Conservation (phyloP, 495 filamentous ascomycete genomes). For the Hypoxylon cercidicola region DNA sequence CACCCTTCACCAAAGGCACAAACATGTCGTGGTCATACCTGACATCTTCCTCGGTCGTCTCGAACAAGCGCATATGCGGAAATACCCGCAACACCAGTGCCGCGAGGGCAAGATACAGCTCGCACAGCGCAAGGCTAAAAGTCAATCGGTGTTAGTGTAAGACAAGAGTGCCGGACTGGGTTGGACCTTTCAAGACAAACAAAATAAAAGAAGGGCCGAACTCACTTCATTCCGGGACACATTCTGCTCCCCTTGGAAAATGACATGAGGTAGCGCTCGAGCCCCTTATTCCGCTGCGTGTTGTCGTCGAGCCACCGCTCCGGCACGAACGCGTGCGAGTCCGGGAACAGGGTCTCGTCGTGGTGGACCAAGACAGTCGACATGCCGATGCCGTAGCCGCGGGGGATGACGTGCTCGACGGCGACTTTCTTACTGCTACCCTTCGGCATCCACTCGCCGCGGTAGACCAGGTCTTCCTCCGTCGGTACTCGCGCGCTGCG, state of each 20-base stretch:
- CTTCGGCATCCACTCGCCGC: constrained; percentile 15
- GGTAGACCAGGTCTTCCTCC: constrained; percentile 48
- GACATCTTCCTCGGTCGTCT: constrained; percentile 42
- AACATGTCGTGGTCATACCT: constrained; percentile 37
- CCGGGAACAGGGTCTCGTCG: constrained; percentile 56
- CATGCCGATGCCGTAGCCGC: constrained; percentile 55
- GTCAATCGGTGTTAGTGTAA: constrained; percentile 10
- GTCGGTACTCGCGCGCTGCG: constrained; percentile 40
- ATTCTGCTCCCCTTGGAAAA: constrained; percentile 43
- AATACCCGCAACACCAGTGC: constrained; percentile 35
- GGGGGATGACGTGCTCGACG: constrained; percentile 31
- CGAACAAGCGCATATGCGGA: constrained; percentile 42
- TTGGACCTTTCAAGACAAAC: too few species aligned
- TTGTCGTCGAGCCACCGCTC: constrained; percentile 55
- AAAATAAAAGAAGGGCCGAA: background rate
- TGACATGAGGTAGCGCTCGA: constrained; percentile 37
- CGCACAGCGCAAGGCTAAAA: constrained; percentile 47
- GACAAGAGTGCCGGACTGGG: background rate
- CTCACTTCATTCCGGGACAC: constrained; percentile 46
- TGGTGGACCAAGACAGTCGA: constrained; percentile 53
- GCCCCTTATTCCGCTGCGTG: constrained; percentile 8
- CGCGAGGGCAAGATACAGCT: constrained; percentile 42
- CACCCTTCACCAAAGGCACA: constrained; percentile 17
- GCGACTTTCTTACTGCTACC: background rate
- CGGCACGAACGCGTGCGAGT: constrained; percentile 54